These are phyloP conservation scores for Microthyrium microscopicum DNA, from an alignment of 2,329 filamentous ascomycete species.

Conservation along the genomic window DNA sequence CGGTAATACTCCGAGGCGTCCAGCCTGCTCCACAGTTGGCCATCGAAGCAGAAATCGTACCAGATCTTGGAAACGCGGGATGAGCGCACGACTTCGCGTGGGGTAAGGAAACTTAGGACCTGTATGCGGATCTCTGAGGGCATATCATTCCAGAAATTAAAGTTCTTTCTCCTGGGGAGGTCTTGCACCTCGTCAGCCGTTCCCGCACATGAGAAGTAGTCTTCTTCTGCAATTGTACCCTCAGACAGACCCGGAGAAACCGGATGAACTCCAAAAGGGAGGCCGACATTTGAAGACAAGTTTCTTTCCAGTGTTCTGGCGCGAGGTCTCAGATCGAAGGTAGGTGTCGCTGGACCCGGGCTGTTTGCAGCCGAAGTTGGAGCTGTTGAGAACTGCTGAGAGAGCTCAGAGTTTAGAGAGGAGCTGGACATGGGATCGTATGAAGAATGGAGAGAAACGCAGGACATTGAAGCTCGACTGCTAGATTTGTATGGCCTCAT, in stretches of 20 bases:
- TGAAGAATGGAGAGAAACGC: constrained; percentile 41
- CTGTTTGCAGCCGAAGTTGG: constrained; percentile 34
- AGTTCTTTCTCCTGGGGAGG: constrained; percentile 21
- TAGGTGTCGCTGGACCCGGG: constrained; percentile 27
- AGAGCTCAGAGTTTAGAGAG: constrained; percentile 39
- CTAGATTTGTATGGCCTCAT: constrained; percentile 47
- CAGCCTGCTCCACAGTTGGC: constrained; percentile 76
- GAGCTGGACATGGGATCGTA: constrained; percentile 37
- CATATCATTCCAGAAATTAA: constrained; percentile 65
- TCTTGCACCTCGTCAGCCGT: constrained; percentile 15
- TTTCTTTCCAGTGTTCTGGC: constrained; percentile 37
- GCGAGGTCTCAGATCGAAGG: constrained; percentile 34
- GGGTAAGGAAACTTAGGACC: constrained; percentile 58
- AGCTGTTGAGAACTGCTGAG: constrained; percentile 38
- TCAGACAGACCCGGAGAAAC: constrained; percentile 23
- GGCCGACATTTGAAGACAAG: constrained; percentile 36
- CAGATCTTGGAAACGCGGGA: constrained; percentile 67
- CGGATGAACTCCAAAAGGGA: constrained; percentile 47
- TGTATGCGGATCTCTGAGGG: constrained; percentile 69
- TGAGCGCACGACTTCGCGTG: constrained; percentile 63
- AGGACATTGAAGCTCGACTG: constrained; percentile 45
- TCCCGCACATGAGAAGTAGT: constrained; percentile 30
- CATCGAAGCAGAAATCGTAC: constrained; percentile 76
- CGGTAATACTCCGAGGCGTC: constrained; percentile 75
- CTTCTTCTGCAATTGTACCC: constrained; percentile 20